Percentiles rank a stretch among this genome's conserved stretches.
These are phyloP conservation scores for Rutstroemia sp. DNA, from an alignment of 2,329 filamentous ascomycete genomes.

Conservation along the genomic window DNA sequence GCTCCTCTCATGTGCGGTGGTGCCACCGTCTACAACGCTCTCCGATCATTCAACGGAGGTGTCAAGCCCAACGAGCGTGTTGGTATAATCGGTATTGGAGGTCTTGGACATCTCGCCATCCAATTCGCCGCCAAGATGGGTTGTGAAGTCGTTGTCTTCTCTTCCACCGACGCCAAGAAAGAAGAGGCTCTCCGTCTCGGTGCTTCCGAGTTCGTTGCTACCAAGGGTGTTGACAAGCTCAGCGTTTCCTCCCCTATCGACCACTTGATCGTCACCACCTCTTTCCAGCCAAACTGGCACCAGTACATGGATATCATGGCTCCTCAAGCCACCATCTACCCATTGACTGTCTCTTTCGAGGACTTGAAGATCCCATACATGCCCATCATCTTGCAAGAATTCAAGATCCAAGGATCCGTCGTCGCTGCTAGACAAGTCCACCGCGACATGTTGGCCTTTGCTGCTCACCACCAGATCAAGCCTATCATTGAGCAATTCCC, in stretches of 20 bases:
- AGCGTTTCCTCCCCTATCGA: conserved; percentile 27
- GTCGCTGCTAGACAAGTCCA: conserved; percentile 36
- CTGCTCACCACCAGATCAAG: conserved; percentile 50
- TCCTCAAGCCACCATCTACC: conserved; percentile 52
- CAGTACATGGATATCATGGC: conserved; percentile 54
- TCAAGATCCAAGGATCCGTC: conserved; percentile 25
- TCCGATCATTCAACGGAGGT: conserved; percentile 30
- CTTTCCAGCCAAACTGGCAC: conserved; percentile 47
- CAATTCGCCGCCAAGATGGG: conserved; percentile 58
- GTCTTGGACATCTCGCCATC: conserved; percentile 55
- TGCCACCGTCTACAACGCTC: conserved; percentile 34
- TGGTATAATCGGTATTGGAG: conserved; percentile 48
- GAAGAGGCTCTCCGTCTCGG: conserved; percentile 53
- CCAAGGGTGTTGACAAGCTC: conserved; percentile 30
- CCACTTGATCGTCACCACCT: conserved; percentile 27
- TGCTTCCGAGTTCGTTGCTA: conserved; percentile 53
- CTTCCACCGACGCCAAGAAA: conserved; percentile 52
- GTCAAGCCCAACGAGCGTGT: conserved; percentile 26
- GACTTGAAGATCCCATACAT: conserved; percentile 27
- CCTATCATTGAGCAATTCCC: conserved; percentile 50
- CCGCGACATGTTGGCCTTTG: conserved; percentile 53
- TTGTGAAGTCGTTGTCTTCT: conserved; percentile 51
- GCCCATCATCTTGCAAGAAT: conserved; percentile 21
- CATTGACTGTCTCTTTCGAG: conserved; percentile 55
- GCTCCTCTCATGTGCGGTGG: conserved; percentile 41